Base-by-base conservation (phyloP, 2,329 filamentous ascomycete species). In the Exophiala calicioides region DNA sequence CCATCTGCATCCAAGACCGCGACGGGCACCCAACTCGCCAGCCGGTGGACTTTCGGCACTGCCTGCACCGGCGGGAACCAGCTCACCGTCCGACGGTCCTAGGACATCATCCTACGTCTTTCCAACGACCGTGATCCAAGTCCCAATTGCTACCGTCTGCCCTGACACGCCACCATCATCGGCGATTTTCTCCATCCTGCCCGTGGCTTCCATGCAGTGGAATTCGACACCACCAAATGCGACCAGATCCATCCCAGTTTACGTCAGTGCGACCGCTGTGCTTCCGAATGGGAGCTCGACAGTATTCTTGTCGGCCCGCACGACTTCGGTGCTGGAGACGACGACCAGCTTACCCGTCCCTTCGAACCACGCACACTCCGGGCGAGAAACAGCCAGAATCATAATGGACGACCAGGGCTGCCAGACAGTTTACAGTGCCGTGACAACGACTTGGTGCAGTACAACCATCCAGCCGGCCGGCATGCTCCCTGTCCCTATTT, bases 91-190 rank as follows among this genome's bases (percentile, higher is more conserved):
- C 23, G 29, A 12, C 24, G 19, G n/a, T 7, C 13, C 24, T 8
- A 50, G 33, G 15, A 34, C 45, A 6, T 44, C 37, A 9, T 45
- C 39, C 15, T 51, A 51, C 18, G n/a, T 40, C 20, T 57, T 49
- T 37, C 44, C 51, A 3, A 52, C 47, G n/a, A 50, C 48, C 23
- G 47, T 51, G 5, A 44, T 54, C 7, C 50, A 53, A 38, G 42
- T 50, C 12, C 43, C 57, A 1, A 30, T 59, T 20, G 55, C 50
- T 3, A 58, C 57, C 3, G 37, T 59, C 6, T 59, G 57, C 37
- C 53, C 50, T 3, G 48, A 40, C 13, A 43, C 37, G 9, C 35
- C 44, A 7, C 23, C 44, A 15, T 41, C 46, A 3, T 34, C 36
- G n/a, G 45, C 37, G 4, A 18, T 44, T 6, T 47, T 49, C 18